phyloP scores from a whole-genome alignment of 305 asterid species.

The Salvia sclarea region DNA sequence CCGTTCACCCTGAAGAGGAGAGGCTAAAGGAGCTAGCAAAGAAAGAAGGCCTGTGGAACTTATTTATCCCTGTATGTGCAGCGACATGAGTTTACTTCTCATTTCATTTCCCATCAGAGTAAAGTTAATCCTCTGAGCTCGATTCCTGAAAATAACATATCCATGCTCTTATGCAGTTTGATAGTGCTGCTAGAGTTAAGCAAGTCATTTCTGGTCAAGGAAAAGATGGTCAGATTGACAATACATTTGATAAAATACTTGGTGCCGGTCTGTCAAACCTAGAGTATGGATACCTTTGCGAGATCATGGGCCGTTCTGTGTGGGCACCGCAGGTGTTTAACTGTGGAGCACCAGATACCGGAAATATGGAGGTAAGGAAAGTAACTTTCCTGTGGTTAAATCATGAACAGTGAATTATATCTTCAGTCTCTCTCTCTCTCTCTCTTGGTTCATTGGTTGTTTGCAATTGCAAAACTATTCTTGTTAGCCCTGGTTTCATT shows the following conservation, averaged over 20 bases:
- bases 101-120: slow-evolving; percentile 14
- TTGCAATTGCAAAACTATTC: too few species aligned
- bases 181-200: slow-evolving; percentile 89
- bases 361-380: slow-evolving; percentile 91
- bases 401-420: not conserved
- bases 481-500: too few species aligned
- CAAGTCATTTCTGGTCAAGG: slow-evolving; percentile 50
- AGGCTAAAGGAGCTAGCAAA: slow-evolving; percentile 82
- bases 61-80: slow-evolving; percentile 82
- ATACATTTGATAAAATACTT: slow-evolving; percentile 53
- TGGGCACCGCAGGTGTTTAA: slow-evolving; percentile 97
- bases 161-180: slow-evolving; percentile 55
- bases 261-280: slow-evolving; percentile 92
- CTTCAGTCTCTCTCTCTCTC: not conserved
- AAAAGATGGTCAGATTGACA: slow-evolving; percentile 37
- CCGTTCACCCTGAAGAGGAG: slow-evolving; percentile 89
- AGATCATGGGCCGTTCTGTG: slow-evolving; percentile 88
- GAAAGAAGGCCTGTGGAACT: slow-evolving; percentile 87
- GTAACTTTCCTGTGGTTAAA: not conserved
- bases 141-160: not conserved
- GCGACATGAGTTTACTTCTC: slow-evolving; percentile 4
- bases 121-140: not conserved
- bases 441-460: too few species aligned
- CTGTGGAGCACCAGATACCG: slow-evolving; percentile 98
- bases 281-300: slow-evolving; percentile 90